Conservation (phyloP, 805 yeast genomes). For the Saturnispora besseyi region DNA sequence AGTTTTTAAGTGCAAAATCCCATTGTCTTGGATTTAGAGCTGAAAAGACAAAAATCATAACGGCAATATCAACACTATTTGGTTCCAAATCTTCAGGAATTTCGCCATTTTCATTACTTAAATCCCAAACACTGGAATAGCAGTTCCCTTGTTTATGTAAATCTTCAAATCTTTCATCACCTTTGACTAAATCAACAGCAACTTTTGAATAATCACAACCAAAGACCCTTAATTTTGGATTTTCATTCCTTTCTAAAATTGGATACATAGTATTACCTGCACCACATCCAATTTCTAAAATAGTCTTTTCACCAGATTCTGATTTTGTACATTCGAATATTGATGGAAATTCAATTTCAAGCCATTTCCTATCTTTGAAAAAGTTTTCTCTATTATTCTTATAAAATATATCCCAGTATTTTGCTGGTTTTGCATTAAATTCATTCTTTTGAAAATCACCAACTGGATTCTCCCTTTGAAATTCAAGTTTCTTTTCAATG, state of each 20-base stretch:
- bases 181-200: constrained; percentile 79
- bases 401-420: constrained; percentile 92
- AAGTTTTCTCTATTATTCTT: constrained; percentile 86
- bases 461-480: constrained; percentile 80
- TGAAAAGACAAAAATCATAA: constrained; percentile 91
- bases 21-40: constrained; percentile 91
- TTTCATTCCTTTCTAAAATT: constrained; percentile 70
- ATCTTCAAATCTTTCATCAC: constrained; percentile 49
- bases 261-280: constrained; percentile 98
- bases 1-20: constrained; percentile 67
- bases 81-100: constrained; percentile 82
- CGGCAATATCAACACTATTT: constrained; percentile 78
- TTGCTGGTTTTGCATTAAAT: constrained; percentile 80
- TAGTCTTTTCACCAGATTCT: constrained; percentile 59
- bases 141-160: constrained; percentile 31
- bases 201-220: constrained; percentile 88
- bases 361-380: constrained; percentile 95
- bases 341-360: constrained; percentile 86
- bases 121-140: constrained; percentile 90
- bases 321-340: constrained; percentile 69
- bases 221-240: constrained; percentile 59
- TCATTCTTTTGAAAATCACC: constrained; percentile 70
- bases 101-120: constrained; percentile 61
- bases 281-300: constrained; percentile 95
- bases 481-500: constrained; percentile 50